Evolutionary conservation across 306 rosid species (phyloP), one percentile per base, ranked within the genome.

Genomic region (Fragaria vesca): DNA sequence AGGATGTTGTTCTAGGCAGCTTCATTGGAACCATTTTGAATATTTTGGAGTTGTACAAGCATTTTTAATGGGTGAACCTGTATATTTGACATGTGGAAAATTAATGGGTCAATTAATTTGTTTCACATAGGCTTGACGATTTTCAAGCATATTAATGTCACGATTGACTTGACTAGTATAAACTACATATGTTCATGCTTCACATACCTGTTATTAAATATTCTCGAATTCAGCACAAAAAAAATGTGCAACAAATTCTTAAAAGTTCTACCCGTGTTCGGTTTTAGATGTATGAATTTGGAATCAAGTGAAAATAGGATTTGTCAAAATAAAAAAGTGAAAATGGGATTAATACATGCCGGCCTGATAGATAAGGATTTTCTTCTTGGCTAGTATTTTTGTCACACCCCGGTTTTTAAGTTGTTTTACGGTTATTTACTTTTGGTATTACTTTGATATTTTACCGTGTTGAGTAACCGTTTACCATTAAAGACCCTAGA

Each of bases 111-210:
- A 66, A 38, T 6, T 55, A 66, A 38, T 6, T 55, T 60, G 47
- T 18, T 58, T 62, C 38, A 34, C 30, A 13, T 21, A 42, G 24
- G 17, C 1, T n/a, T 46, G 73, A 69, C 32, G 8, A 18, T 24
- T 58, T 60, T 34, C 76, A n/a, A 38, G 28, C 17, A 4, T n/a
- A 50, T 71, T 5, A 15, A 28, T 40, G 40, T 10, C 24, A 18
- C 73, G 78, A 76, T 67, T 45, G 45, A 76, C 18, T 77, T 72
- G 75, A 77, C 78, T 20, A 21, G 6, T 18, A 17, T 60, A 6
- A 21, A 57, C 32, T 52, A 52, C 9, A 60, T 60, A 24, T 15
- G 24, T 6, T 52, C 32, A 21, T 20, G 30, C 54, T 15, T 43
- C 61, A 66, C 2, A 17, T 0, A 26, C 12, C 15, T 26, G 0